Base-by-base conservation (phyloP, 2,329 filamentous ascomycete species). In the Talaromyces sp. region DNA sequence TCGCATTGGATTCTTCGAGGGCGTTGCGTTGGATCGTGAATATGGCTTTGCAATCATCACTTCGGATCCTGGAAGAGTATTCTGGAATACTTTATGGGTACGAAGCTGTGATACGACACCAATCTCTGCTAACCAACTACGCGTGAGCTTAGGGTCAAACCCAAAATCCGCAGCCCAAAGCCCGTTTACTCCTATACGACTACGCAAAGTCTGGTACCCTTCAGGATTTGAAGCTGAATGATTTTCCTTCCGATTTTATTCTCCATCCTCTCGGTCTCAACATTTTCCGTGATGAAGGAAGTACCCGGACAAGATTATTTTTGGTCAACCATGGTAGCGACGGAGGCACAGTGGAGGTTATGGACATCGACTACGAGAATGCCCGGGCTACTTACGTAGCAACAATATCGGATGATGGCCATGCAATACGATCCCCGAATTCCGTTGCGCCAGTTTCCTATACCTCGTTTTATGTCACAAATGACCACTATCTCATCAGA, bases 401-500 rank as follows among this genome's bases (percentile, higher is more conserved):
- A 33, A 62, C 62, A 3, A 61, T 66, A 22, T 62, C 55, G 27
- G 65, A 66, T 58, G 58, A 56, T 27, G 49, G 57, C 17, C 52
- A 63, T n/a, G 58, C 55, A 17, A 64, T 66, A 57, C 22, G 64
- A 19, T 66, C 63, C 6, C 63, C 65, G 17, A 64, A 64, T 51
- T 63, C 62, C 17, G 55, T 66, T 19, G 42, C 62, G 8, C 60
- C 65, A 1, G 54, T 64, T 28, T 66, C 65, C 7, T 65, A 66
- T 44, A 62, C 59, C 5, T 65, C 64, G 2, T 66, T 66, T 28
- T 66, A 66, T 42, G 58, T 65, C 27, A 65, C 65, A 9, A 66
- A 65, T 55, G 65, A 66, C 27, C 62, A 64, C 42, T 65, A 51
- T 36, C 57, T 61, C 4, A 58, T 63, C 19, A 59, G 51, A 19